Evolutionary conservation across 1,284 basidiomycete species (phyloP).

Genomic region (Earliella scabrosa): DNA sequence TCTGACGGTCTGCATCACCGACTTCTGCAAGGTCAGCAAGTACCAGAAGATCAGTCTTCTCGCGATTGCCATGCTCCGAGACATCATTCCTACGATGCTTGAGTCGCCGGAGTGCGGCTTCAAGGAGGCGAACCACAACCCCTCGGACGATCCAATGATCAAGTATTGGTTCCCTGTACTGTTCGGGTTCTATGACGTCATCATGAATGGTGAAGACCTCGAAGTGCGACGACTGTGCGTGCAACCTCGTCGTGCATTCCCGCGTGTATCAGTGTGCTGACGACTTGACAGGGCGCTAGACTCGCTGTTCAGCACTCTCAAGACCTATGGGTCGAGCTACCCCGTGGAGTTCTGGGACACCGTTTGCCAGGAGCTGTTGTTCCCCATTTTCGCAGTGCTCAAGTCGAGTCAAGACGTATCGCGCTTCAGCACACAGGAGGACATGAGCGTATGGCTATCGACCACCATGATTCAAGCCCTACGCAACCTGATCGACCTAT

Average conservation of each 20-base stretch:
- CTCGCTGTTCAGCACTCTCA: slow-evolving; percentile 93
- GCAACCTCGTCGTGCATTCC: background rate
- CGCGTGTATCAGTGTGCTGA: background rate
- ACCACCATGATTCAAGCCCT: slow-evolving; percentile 99
- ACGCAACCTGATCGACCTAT: slow-evolving; percentile 94
- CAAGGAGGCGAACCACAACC: slow-evolving; percentile 37
- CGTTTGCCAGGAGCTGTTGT: slow-evolving; percentile 95
- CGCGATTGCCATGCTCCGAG: slow-evolving; percentile 95
- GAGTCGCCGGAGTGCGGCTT: slow-evolving; percentile 83
- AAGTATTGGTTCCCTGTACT: slow-evolving; percentile 97
- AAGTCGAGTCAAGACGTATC: slow-evolving; percentile 91
- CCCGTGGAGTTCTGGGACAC: slow-evolving; percentile 97
- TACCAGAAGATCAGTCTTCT: slow-evolving; percentile 98
- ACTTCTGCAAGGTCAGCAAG: slow-evolving; percentile 99
- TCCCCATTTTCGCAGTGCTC: slow-evolving; percentile 98
- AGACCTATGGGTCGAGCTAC: slow-evolving; percentile 87
- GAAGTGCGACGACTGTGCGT: slow-evolving; percentile 95
- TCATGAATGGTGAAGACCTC: slow-evolving; percentile 99
- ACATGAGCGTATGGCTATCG: slow-evolving; percentile 99
- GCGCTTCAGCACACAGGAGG: slow-evolving; percentile 94
- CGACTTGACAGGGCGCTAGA: slow-evolving; percentile 78
- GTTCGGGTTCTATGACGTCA: slow-evolving; percentile 98
- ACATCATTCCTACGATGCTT: slow-evolving; percentile 92
- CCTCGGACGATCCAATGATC: slow-evolving; percentile 83
- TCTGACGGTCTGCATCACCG: slow-evolving; percentile 95